Percentiles rank a stretch among this genome's conserved stretches.
Conservation (phyloP, 2,329 filamentous ascomycete species). For the Pestalotiopsis sp. region DNA sequence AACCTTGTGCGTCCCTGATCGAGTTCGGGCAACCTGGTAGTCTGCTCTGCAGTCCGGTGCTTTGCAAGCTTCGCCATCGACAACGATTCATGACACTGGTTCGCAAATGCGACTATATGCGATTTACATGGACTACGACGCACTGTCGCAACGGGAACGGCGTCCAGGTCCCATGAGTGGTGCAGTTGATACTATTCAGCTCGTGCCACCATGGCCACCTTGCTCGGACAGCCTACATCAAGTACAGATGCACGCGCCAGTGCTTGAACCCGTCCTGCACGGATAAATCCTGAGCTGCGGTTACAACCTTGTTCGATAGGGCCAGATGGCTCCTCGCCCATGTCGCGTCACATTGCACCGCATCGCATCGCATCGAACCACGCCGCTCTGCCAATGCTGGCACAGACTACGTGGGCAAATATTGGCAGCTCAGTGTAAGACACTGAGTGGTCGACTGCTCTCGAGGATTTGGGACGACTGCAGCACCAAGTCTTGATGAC, state of each 20-base stretch:
- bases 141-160: background rate
- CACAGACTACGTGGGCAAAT: background rate
- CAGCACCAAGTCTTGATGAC: background rate
- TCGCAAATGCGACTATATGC: background rate
- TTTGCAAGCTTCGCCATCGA: background rate
- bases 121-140: background rate
- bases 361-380: background rate
- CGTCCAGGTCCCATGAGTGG: background rate
- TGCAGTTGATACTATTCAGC: background rate
- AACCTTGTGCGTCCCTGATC: background rate
- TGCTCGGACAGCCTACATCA: background rate
- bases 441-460: background rate
- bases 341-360: background rate
- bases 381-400: background rate
- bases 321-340: background rate
- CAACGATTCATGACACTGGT: background rate
- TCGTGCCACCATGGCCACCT: background rate
- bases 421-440: background rate
- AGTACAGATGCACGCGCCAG: background rate
- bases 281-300: background rate
- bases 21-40: background rate
- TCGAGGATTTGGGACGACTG: background rate
- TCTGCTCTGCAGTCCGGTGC: background rate
- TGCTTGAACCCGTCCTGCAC: background rate
- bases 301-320: background rate